phyloP scores from a whole-genome alignment of 306 rosid genomes.

The Mucuna pruriens region DNA sequence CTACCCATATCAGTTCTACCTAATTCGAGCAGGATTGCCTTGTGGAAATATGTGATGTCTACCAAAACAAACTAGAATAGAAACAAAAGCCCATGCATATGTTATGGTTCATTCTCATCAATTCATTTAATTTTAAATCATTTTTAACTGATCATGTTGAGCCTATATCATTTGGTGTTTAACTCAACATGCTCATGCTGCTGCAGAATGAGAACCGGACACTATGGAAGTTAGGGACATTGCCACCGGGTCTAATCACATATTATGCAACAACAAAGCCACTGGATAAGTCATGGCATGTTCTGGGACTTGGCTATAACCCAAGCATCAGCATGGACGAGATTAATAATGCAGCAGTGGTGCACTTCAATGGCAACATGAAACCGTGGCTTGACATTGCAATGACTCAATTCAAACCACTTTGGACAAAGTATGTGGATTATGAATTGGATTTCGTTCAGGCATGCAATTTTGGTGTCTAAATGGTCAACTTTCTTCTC shows the following conservation, averaged over 20 bases:
- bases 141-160: neutral
- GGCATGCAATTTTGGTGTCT: constrained; percentile 85
- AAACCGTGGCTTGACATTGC: constrained; percentile 96
- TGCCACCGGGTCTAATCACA: constrained; percentile 87
- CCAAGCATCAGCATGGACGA: constrained; percentile 88
- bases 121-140: constrained; percentile 4
- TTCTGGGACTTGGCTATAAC: constrained; percentile 85
- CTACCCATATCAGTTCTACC: too few species aligned
- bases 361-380: constrained; percentile 89
- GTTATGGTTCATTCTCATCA: constrained; percentile 4
- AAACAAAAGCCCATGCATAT: neutral
- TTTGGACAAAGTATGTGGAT: constrained; percentile 87
- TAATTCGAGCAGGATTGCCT: too few species aligned
- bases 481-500: constrained; percentile 35
- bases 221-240: constrained; percentile 82
- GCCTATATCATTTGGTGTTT: neutral
- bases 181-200: constrained; percentile 29
- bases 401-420: constrained; percentile 77
- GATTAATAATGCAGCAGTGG: constrained; percentile 82
- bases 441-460: constrained; percentile 78
- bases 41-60: too few species aligned
- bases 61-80: constrained; percentile 26
- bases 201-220: constrained; percentile 85
- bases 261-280: constrained; percentile 84
- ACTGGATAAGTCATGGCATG: constrained; percentile 89